These are phyloP conservation scores for Cotoneaster glaucophyllus DNA, from an alignment of 306 rosid genomes.

Conservation along the genomic window DNA sequence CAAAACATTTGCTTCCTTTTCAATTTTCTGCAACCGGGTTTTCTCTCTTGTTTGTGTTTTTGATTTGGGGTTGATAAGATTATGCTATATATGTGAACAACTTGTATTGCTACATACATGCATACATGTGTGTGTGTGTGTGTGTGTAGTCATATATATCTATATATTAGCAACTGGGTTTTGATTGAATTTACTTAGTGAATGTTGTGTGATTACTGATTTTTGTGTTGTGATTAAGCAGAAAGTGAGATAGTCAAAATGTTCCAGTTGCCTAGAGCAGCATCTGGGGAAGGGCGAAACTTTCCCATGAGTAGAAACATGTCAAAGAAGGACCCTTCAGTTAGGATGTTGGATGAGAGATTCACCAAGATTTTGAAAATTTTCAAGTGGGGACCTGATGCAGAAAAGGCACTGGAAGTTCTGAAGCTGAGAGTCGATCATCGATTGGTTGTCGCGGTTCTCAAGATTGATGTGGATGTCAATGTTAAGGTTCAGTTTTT, in stretches of 20 bases:
- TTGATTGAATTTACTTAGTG: neutral
- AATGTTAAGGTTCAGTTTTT: constrained; percentile 71
- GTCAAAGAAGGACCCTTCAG: constrained; percentile 40
- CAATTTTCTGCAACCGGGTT: neutral
- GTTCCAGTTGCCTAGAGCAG: constrained; percentile 50
- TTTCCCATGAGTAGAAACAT: constrained; percentile 25
- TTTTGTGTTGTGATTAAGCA: constrained; percentile 36
- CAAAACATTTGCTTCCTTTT: neutral
- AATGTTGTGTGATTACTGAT: constrained; percentile 7
- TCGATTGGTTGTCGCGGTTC: constrained; percentile 69
- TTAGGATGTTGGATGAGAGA: constrained; percentile 70
- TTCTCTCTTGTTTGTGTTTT: neutral
- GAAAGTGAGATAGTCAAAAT: constrained; percentile 73
- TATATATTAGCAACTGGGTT: neutral
- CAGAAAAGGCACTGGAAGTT: constrained; percentile 91
- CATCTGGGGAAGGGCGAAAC: constrained; percentile 22
- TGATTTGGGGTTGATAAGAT: neutral
- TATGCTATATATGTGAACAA: neutral
- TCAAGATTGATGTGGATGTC: constrained; percentile 72
- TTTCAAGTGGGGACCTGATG: constrained; percentile 94
- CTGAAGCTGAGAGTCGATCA: constrained; percentile 71
- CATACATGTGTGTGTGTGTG: rapidly evolving
- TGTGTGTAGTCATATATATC: neutral
- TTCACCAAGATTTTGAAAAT: constrained; percentile 83
- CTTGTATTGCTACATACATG: too few species aligned